Base-by-base conservation (phyloP, 2,329 filamentous ascomycete species). In the Colletotrichum destructivum region DNA sequence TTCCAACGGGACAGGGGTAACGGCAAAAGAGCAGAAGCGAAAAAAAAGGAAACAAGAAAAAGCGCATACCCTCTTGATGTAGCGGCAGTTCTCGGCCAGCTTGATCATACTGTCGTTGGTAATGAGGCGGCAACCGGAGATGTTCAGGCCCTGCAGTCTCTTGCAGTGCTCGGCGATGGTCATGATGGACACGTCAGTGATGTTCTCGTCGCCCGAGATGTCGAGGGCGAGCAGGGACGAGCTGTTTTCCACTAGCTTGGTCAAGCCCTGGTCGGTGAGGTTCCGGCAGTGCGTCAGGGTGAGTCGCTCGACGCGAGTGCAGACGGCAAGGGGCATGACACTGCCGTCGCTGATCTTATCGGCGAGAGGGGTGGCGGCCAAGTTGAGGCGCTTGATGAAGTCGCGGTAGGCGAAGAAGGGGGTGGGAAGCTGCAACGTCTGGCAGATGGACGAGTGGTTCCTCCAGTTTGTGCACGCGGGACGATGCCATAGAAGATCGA, bases 401-500 rank as follows among this genome's bases (percentile, higher is more conserved):
- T 96, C 92, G 75, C 92, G 90, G 81, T 99, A 99, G 75, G 91
- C 89, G 81, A 98, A 99, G 82, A 93, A 96, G 75, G 94, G 92
- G n/a, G 91, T 84, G 44, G 89, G 84, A 38, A 91, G 87, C 56
- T 90, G 88, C 46, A 98, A 89, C 1, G 96, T 95, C 69, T 88
- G 87, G 78, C 95, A 95, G 75, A 99, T 96, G 75, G 86, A 92
- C 77, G 91, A 87, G 77, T 98, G 90, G 79, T 95, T 95, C 15
- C 87, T 83, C 93, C 94, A 98, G 76, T 91, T 94, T 77, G 93
- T 95, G 84, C 96, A 98, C 38, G 94, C 91, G 1, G 96, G 96
- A 49, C 96, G 90, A 81, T 98, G 95, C 96, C 96, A 99, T 26
- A 99, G 88, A 75, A 98, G 88, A 74, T 96, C 96, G 75, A 98